phyloP scores from a whole-genome alignment of 345 rosid species.

The Eucalyptus marginata region DNA sequence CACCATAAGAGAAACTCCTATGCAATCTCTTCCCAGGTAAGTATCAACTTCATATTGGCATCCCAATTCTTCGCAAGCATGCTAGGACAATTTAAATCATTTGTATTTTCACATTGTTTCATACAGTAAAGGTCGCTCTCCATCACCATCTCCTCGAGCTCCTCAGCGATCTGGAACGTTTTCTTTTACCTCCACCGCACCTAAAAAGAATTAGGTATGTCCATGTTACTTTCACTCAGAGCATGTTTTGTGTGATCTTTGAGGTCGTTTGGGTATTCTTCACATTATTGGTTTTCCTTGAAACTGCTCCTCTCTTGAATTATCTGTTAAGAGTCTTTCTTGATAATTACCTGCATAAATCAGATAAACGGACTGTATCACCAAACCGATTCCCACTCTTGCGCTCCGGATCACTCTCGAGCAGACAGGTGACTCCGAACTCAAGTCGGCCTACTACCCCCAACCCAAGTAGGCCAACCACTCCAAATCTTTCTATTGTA shows the following conservation, averaged over 20 bases:
- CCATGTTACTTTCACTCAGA: neutral
- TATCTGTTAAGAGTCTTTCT: neutral
- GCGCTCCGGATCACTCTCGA: conserved; percentile 65
- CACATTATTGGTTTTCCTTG: neutral
- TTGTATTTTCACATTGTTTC: neutral
- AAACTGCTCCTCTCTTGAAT: neutral
- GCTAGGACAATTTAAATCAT: neutral
- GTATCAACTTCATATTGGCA: neutral
- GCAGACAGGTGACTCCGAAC: conserved; percentile 58
- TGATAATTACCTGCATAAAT: neutral
- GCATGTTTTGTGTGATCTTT: neutral
- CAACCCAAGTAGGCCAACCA: conserved; percentile 27
- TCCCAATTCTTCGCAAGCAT: neutral
- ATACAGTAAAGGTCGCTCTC: conserved; percentile 55
- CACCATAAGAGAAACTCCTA: conserved; percentile 25
- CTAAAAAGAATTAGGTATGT: conserved; percentile 59
- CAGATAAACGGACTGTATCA: conserved; percentile 70
- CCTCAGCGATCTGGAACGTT: conserved; percentile 67
- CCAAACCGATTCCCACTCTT: conserved; percentile 78
- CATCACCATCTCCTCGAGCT: conserved; percentile 47
- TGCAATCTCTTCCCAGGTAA: conserved; percentile 38
- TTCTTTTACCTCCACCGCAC: conserved; percentile 53
- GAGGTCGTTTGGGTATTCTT: neutral
- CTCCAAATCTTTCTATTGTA: conserved; percentile 39
- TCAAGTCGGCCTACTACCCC: conserved; percentile 47